These are phyloP conservation scores for Vigna mungo DNA, from an alignment of 306 rosid species.

Conservation along the genomic window DNA sequence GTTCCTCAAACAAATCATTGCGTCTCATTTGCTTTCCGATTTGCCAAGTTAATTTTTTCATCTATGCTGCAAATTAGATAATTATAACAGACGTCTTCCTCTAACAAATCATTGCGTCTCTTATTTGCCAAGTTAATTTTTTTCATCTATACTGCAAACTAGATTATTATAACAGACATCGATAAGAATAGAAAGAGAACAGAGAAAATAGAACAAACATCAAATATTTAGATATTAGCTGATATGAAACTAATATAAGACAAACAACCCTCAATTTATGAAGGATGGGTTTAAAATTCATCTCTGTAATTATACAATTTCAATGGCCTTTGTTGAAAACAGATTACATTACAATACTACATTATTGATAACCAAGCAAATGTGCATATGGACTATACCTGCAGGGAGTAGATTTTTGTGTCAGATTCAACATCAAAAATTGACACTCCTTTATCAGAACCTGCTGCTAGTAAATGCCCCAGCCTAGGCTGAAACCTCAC, in stretches of 20 bases:
- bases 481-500: slow-evolving; percentile 65
- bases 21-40: too few species aligned
- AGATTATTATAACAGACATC: neutral
- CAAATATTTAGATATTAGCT: neutral
- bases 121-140: neutral
- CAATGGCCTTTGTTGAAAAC: neutral
- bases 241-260: slow-evolving; percentile 6
- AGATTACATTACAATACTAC: neutral
- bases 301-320: neutral
- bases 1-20: neutral
- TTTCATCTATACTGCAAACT: neutral
- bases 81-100: neutral
- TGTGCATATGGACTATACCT: slow-evolving; percentile 41
- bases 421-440: slow-evolving; percentile 58
- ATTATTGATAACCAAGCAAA: slow-evolving; percentile 21
- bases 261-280: neutral
- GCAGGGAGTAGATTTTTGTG: slow-evolving; percentile 49
- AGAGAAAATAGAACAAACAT: slow-evolving; percentile 24
- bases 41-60: neutral
- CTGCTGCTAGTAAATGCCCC: slow-evolving; percentile 57
- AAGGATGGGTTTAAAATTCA: slow-evolving; percentile 17
- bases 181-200: neutral
- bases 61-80: neutral
- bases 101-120: neutral
- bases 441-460: slow-evolving; percentile 57